A percentile compares a stretch with the other conserved stretches of the same genome.
phyloP scores from a whole-genome alignment of 805 yeast species.

The Tetrapisispora arboricola region DNA sequence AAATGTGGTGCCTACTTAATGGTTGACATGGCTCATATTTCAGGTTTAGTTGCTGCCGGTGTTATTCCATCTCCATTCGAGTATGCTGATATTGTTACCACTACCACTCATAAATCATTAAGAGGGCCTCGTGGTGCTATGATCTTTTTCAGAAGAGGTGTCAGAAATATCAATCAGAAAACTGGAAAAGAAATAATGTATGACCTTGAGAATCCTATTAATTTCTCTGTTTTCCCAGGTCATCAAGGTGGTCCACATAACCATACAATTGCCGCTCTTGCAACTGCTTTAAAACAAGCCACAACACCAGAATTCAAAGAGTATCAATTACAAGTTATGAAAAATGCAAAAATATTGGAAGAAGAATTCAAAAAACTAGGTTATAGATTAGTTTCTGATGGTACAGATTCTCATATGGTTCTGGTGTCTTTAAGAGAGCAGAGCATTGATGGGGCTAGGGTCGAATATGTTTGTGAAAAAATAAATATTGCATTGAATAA shows the following conservation, averaged over 20 bases:
- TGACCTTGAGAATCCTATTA: constrained; percentile 89
- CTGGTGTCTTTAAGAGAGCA: constrained; percentile 80
- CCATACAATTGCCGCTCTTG: constrained; percentile 96
- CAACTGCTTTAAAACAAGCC: constrained; percentile 94
- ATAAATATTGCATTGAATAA: constrained; percentile 93
- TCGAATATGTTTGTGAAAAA: constrained; percentile 89
- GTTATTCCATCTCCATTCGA: constrained; percentile 95
- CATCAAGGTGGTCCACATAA: constrained; percentile 99
- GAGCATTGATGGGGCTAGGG: constrained; percentile 93
- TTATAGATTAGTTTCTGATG: constrained; percentile 79
- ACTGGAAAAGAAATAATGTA: constrained; percentile 85
- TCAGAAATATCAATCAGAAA: constrained; percentile 74
- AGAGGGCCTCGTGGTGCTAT: constrained; percentile 99
- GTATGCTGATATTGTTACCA: constrained; percentile 94
- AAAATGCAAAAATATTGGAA: constrained; percentile 82
- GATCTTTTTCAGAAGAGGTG: constrained; percentile 97
- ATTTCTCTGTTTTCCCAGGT: constrained; percentile 98
- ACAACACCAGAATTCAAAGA: constrained; percentile 79
- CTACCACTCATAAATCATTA: constrained; percentile 96
- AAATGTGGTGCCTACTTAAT: constrained; percentile 93
- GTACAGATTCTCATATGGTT: constrained; percentile 97
- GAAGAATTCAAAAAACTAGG: constrained; percentile 58
- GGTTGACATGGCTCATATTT: constrained; percentile 97
- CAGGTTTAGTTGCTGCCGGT: constrained; percentile 92
- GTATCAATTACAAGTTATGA: constrained; percentile 80